Percentiles rank a stretch among this genome's conserved stretches.
Conservation (phyloP, 2,329 filamentous ascomycete genomes). For the Diplocarpon rosae region DNA sequence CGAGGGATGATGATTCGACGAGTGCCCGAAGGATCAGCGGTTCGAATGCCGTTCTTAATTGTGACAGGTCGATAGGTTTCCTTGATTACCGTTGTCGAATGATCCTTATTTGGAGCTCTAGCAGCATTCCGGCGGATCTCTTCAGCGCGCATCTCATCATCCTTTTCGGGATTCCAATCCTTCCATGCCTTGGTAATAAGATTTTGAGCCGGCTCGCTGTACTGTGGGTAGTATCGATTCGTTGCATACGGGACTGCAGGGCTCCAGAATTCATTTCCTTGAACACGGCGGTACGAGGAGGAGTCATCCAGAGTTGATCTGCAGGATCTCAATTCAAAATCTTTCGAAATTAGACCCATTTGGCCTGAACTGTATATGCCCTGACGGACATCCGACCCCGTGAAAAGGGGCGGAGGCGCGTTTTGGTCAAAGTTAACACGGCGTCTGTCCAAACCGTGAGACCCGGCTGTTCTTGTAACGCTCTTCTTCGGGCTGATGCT, state of each 20-base stretch:
- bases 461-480: neutral
- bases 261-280: too few relatives aligned
- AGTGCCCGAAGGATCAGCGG: neutral
- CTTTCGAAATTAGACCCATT: too few relatives aligned
- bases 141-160: conserved; percentile 6
- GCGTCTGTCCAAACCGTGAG: too few relatives aligned
- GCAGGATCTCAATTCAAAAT: too few relatives aligned
- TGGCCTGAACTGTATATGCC: too few relatives aligned
- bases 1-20: neutral
- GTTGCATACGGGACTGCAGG: too few relatives aligned
- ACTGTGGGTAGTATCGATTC: too few relatives aligned
- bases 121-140: neutral
- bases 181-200: conserved; percentile 2
- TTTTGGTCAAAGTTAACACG: too few relatives aligned
- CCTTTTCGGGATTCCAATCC: conserved; percentile 11
- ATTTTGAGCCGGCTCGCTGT: neutral
- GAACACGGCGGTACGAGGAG: too few relatives aligned
- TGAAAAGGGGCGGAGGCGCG: too few relatives aligned
- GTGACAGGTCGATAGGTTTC: conserved; percentile 1
- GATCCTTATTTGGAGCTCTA: neutral
- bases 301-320: too few relatives aligned
- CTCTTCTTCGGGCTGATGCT: neutral
- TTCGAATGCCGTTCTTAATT: neutral
- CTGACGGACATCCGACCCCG: too few relatives aligned
- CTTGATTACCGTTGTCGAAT: neutral